Percentiles rank a stretch among this genome's conserved stretches.
Evolutionary conservation across 495 filamentous ascomycete genomes (phyloP).

Genomic region (Neurospora sp.): DNA sequence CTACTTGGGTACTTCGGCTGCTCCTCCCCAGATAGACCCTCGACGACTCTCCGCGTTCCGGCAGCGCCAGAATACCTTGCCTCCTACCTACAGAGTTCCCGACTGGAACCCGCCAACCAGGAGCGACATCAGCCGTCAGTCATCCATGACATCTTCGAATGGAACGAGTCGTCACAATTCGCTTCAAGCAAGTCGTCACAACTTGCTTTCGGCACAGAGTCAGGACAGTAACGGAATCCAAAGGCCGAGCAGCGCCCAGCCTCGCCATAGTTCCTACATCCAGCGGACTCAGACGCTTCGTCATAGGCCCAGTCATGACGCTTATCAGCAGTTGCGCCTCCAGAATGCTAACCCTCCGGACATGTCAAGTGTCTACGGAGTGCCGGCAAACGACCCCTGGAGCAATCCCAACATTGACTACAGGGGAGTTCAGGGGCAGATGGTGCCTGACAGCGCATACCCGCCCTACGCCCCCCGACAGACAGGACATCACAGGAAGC

Average conservation of each 20-base stretch:
- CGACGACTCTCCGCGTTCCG: constrained; percentile 16
- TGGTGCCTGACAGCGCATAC: constrained; percentile 16
- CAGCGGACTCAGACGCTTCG: constrained; percentile 16
- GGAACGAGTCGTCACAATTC: constrained; percentile 22
- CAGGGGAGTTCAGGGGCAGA: constrained; percentile 15
- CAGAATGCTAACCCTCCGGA: constrained; percentile 23
- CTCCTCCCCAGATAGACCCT: constrained; percentile 13
- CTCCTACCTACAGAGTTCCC: constrained; percentile 7
- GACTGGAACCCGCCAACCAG: constrained; percentile 24
- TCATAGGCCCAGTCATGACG: constrained; percentile 35
- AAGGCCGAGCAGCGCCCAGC: constrained; percentile 16
- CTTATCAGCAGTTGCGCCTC: constrained; percentile 13
- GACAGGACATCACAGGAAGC: constrained; percentile 25
- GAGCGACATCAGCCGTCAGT: constrained; percentile 17
- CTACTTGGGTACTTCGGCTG: not conserved
- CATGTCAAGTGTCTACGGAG: constrained; percentile 30
- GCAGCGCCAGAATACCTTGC: constrained; percentile 5
- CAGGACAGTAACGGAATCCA: constrained; percentile 13
- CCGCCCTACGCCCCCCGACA: constrained; percentile 22
- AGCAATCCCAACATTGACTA: constrained; percentile 20
- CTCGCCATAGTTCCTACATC: constrained; percentile 10
- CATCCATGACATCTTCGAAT: constrained; percentile 20
- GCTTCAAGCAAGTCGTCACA: constrained; percentile 1
- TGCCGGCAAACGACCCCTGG: constrained; percentile 18
- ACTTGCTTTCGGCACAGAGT: constrained; percentile 8